Evolutionary conservation across 1,139 yeast genomes (phyloP).

Genomic region (Geotrichum reessii): DNA sequence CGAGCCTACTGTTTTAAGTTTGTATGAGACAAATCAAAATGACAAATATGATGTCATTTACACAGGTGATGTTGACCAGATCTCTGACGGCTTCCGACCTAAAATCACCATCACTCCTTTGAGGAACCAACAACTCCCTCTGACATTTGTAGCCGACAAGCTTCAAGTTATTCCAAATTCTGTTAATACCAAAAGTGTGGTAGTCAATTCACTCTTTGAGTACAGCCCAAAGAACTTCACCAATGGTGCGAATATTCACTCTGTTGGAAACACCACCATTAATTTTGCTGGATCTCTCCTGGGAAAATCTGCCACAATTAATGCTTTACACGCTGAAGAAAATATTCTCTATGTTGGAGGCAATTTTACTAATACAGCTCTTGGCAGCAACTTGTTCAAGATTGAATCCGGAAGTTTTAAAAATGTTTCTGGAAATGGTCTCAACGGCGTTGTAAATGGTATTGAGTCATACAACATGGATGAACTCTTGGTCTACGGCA

Average conservation of each 20-base stretch:
- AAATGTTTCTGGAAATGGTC: conserved; percentile 36
- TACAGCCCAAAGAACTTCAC: conserved; percentile 70
- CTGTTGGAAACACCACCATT: conserved; percentile 63
- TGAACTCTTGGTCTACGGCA: conserved; percentile 37
- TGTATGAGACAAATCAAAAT: conserved; percentile 75
- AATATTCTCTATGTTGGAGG: conserved; percentile 46
- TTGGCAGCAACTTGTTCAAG: conserved; percentile 28
- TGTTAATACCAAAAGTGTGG: conserved; percentile 38
- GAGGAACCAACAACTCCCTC: conserved; percentile 39
- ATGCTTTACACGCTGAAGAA: conserved; percentile 8
- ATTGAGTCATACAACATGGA: conserved; percentile 27
- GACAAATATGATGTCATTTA: conserved; percentile 76
- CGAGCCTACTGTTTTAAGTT: conserved; percentile 40
- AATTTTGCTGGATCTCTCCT: conserved; percentile 51
- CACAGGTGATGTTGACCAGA: conserved; percentile 60
- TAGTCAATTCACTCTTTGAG: conserved; percentile 73
- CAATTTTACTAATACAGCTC: conserved; percentile 39
- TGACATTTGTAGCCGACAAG: conserved; percentile 66
- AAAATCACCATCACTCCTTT: conserved; percentile 40
- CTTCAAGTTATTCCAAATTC: conserved; percentile 49
- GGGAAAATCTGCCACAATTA: conserved; percentile 19
- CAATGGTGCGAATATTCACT: conserved; percentile 33
- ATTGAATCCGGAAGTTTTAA: conserved; percentile 32
- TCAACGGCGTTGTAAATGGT: conserved; percentile 38
- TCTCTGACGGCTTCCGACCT: conserved; percentile 43